Conservation (phyloP, 2,329 filamentous ascomycete species). For the Mycogone perniciosa region DNA sequence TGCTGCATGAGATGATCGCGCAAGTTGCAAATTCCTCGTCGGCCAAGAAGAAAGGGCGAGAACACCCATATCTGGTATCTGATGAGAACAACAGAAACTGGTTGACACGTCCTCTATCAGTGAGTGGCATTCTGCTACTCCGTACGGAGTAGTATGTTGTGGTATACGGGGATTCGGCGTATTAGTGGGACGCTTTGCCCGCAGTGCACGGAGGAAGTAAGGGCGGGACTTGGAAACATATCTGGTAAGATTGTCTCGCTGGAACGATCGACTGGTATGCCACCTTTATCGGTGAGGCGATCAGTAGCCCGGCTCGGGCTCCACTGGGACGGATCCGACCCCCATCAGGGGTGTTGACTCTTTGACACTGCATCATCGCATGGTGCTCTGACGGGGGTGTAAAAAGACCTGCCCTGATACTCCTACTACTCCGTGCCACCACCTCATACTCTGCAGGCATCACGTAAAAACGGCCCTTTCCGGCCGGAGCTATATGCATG, state of each 20-base stretch:
- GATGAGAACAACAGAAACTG: not conserved
- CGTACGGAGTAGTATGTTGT: too few species aligned
- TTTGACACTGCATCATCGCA: constrained; percentile 10
- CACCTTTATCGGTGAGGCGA: constrained; percentile 12
- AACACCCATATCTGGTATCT: not conserved
- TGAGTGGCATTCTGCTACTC: too few species aligned
- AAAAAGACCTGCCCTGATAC: constrained; percentile 7
- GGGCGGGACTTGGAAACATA: too few species aligned
- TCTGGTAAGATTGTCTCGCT: not conserved
- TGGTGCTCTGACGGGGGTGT: constrained; percentile 7
- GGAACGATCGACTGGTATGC: constrained; percentile 6
- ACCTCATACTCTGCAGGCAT: constrained; percentile 2
- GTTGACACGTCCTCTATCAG: not conserved
- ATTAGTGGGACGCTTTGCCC: too few species aligned
- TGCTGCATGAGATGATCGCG: constrained; percentile 8
- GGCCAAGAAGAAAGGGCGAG: not conserved
- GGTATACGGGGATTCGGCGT: too few species aligned
- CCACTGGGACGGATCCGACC: constrained; percentile 3
- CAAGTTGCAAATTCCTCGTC: not conserved
- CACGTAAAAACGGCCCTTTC: constrained; percentile 13
- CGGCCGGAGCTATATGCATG: constrained; percentile 11
- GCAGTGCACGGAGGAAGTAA: too few species aligned
- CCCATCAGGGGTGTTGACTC: constrained; percentile 1
- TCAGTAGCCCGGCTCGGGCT: constrained; percentile 6
- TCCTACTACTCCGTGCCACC: constrained; percentile 5